Evolutionary conservation across 257 asterid genomes (phyloP).

Genomic region (Gentiana macrophylla): DNA sequence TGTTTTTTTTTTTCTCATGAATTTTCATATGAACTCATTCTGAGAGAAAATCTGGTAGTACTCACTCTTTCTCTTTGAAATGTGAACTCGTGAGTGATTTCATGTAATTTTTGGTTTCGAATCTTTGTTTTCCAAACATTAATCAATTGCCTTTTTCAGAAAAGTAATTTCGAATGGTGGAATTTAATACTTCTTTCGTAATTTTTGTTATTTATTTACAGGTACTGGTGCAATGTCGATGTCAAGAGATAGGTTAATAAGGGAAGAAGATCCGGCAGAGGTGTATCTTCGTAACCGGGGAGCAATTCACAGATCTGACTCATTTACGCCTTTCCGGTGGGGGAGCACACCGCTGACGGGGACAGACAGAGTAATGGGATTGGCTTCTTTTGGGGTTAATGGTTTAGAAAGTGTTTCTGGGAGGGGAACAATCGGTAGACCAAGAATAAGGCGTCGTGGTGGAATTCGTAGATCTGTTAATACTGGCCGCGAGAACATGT

Average conservation of each 20-base stretch:
- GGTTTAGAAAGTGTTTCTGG: conserved; percentile 3
- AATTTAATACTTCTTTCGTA: not conserved
- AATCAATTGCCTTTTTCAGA: not conserved
- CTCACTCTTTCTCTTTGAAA: not conserved
- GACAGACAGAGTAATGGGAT: conserved; percentile 14
- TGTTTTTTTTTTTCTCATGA: not conserved
- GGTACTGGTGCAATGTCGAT: conserved; percentile 39
- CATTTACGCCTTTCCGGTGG: conserved; percentile 31
- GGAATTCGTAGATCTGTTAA: conserved; percentile 13
- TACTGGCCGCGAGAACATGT: conserved; percentile 31
- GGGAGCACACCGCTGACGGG: conserved; percentile 32
- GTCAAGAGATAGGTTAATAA: conserved; percentile 41
- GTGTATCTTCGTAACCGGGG: conserved; percentile 23
- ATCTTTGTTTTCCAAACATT: not conserved
- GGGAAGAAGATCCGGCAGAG: conserved; percentile 30
- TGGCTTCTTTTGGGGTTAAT: conserved; percentile 1
- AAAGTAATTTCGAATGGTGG: not conserved
- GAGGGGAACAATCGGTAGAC: conserved; percentile 24
- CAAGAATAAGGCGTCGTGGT: conserved; percentile 26
- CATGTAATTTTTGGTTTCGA: not conserved
- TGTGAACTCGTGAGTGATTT: too few relatives aligned
- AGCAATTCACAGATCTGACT: conserved; percentile 14
- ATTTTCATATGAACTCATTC: not conserved
- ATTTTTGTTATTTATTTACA: not conserved
- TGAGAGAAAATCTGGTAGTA: not conserved